Evolutionary conservation across 2,329 filamentous ascomycete species (phyloP).

Genomic region (Arachnomyces sp.): DNA sequence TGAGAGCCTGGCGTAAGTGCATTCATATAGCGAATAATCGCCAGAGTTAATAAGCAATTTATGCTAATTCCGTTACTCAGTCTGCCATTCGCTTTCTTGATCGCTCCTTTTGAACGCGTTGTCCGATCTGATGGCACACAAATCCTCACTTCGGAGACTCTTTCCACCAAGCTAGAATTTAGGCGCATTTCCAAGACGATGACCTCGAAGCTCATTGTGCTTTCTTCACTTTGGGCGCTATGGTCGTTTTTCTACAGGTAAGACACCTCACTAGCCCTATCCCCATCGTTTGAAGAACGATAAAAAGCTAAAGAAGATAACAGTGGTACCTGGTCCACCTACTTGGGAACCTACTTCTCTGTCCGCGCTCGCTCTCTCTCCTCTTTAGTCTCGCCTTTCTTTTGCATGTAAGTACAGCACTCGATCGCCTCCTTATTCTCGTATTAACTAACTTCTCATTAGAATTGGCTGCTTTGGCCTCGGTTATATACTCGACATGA

Average conservation of each 20-base stretch:
- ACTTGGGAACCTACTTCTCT: slow-evolving; percentile 38
- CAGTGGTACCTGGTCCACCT: slow-evolving; percentile 41
- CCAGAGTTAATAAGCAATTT: too few relatives aligned
- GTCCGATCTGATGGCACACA: slow-evolving; percentile 40
- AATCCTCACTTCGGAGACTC: slow-evolving; percentile 36
- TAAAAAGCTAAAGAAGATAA: background rate
- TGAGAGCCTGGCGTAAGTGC: slow-evolving; percentile 35
- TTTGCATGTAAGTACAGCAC: slow-evolving; percentile 36
- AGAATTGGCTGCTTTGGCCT: slow-evolving; percentile 43
- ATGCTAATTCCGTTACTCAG: slow-evolving; percentile 12
- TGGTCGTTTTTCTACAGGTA: slow-evolving; percentile 43
- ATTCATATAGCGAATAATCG: background rate
- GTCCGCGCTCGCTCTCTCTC: slow-evolving; percentile 40
- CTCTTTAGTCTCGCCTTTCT: slow-evolving; percentile 42
- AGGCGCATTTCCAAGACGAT: slow-evolving; percentile 35
- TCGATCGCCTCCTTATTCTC: background rate
- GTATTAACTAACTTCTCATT: background rate
- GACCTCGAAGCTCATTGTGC: slow-evolving; percentile 33
- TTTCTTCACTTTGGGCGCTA: slow-evolving; percentile 36
- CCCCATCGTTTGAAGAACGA: background rate
- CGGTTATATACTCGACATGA: slow-evolving; percentile 40
- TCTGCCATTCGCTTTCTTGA: slow-evolving; percentile 41
- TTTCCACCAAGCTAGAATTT: slow-evolving; percentile 34
- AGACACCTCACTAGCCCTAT: background rate
- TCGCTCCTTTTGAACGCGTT: slow-evolving; percentile 39